Conservation (phyloP, 768 basidiomycete genomes). For the Hygrophorus russula region DNA sequence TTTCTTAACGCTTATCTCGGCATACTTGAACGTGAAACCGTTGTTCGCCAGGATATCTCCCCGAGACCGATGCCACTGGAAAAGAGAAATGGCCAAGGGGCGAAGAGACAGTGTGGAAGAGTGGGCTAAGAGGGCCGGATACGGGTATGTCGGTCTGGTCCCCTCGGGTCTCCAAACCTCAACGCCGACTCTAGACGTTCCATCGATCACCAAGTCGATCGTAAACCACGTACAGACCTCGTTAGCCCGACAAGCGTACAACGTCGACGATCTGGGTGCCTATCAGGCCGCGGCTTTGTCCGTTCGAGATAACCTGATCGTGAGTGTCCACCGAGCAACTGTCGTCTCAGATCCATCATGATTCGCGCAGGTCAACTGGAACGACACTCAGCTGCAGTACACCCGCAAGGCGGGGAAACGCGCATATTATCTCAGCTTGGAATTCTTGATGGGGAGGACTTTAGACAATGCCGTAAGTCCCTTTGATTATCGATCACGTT, state of each 20-base stretch:
- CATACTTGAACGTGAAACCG: not conserved
- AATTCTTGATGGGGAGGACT: constrained; percentile 81
- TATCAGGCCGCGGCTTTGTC: constrained; percentile 89
- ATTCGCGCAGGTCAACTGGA: constrained; percentile 61
- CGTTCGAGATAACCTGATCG: constrained; percentile 80
- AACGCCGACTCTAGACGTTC: constrained; percentile 32
- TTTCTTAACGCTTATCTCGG: not conserved
- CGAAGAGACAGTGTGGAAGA: constrained; percentile 67
- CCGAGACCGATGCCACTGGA: constrained; percentile 64
- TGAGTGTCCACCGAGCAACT: constrained; percentile 20
- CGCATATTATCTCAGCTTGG: constrained; percentile 92
- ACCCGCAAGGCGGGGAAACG: constrained; percentile 80
- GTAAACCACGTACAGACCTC: constrained; percentile 83
- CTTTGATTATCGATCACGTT: constrained; percentile 37
- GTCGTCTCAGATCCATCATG: constrained; percentile 5
- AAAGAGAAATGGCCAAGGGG: constrained; percentile 83
- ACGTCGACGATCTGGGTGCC: constrained; percentile 42
- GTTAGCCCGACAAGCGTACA: constrained; percentile 84
- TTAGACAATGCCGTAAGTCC: constrained; percentile 51
- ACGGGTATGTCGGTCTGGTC: constrained; percentile 27
- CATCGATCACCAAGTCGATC: constrained; percentile 58
- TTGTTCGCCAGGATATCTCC: constrained; percentile 49
- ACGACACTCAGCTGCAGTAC: constrained; percentile 65
- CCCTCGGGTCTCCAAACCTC: constrained; percentile 1
- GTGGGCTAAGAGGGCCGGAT: constrained; percentile 44